Conservation (phyloP, 164 flowering plant genomes). For the Aristolochia californica region DNA sequence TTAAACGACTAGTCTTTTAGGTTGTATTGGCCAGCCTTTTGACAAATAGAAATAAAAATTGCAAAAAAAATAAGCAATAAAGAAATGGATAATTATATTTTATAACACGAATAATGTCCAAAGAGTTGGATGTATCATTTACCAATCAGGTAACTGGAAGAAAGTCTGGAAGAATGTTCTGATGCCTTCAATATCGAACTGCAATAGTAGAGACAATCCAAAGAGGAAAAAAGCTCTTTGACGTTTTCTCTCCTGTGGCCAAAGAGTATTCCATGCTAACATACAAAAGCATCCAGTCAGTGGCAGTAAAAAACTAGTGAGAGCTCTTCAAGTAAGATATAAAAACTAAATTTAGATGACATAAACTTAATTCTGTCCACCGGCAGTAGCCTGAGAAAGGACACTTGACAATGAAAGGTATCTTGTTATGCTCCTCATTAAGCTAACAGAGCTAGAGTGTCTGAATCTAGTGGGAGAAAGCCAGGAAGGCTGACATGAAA, state of each 20-base stretch:
- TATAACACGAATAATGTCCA: neutral
- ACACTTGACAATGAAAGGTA: too few species aligned
- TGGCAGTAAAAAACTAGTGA: neutral
- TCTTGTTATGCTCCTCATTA: neutral
- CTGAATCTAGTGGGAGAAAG: neutral
- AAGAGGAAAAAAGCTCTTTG: too few species aligned
- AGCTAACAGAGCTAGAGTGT: neutral
- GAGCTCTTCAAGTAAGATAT: too few species aligned
- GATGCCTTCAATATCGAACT: slow-evolving; percentile 81
- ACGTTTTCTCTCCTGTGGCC: slow-evolving; percentile 96
- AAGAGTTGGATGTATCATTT: slow-evolving; percentile 3
- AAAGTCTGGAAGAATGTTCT: slow-evolving; percentile 79
- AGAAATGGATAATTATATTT: too few species aligned
- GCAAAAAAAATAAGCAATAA: too few species aligned
- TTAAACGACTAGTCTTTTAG: too few species aligned
- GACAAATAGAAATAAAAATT: neutral
- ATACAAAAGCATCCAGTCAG: neutral
- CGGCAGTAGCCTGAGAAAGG: too few species aligned
- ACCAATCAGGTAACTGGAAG: slow-evolving; percentile 87
- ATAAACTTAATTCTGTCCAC: too few species aligned
- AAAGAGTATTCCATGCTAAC: slow-evolving; percentile 91
- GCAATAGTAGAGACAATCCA: too few species aligned
- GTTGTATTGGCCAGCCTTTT: too few species aligned
- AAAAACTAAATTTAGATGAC: too few species aligned
- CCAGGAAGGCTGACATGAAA: too few species aligned